phyloP scores from a whole-genome alignment of 768 basidiomycete genomes.

The Lactarius sp. region DNA sequence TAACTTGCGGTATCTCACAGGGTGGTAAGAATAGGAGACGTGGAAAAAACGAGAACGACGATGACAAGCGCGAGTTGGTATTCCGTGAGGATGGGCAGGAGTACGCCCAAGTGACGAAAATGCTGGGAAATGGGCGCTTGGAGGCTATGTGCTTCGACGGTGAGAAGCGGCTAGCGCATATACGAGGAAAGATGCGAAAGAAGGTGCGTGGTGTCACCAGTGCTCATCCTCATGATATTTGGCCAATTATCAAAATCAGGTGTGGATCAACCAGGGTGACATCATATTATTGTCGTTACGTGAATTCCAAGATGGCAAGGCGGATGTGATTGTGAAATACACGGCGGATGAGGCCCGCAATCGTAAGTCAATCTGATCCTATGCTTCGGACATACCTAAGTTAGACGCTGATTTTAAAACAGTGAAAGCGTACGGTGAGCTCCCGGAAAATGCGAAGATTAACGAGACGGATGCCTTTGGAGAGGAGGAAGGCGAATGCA shows the following conservation, averaged over 20 bases:
- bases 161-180: slow-evolving; percentile 95
- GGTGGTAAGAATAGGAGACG: slow-evolving; percentile 99
- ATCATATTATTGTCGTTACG: slow-evolving; percentile 92
- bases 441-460: slow-evolving; percentile 94
- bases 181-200: slow-evolving; percentile 98
- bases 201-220: slow-evolving; percentile 56
- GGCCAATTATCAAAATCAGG: slow-evolving; percentile 42
- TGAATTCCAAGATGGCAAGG: slow-evolving; percentile 99
- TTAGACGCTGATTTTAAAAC: slow-evolving; percentile 13
- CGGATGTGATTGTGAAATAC: slow-evolving; percentile 99
- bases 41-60: slow-evolving; percentile 99
- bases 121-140: slow-evolving; percentile 96
- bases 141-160: slow-evolving; percentile 98
- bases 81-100: slow-evolving; percentile 99
- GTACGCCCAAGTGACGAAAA: slow-evolving; percentile 97
- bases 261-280: slow-evolving; percentile 99
- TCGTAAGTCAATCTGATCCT: slow-evolving; percentile 37
- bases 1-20: slow-evolving; percentile 39
- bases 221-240: neutral
- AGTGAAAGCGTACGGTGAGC: slow-evolving; percentile 97
- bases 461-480: slow-evolving; percentile 94
- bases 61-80: slow-evolving; percentile 96
- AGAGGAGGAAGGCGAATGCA: slow-evolving; percentile 85
- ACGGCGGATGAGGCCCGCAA: slow-evolving; percentile 93
- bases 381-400: slow-evolving; percentile 1